These are phyloP conservation scores for Emmonsiellopsis sp. DNA, from an alignment of 2,329 filamentous ascomycete genomes.

Conservation along the genomic window DNA sequence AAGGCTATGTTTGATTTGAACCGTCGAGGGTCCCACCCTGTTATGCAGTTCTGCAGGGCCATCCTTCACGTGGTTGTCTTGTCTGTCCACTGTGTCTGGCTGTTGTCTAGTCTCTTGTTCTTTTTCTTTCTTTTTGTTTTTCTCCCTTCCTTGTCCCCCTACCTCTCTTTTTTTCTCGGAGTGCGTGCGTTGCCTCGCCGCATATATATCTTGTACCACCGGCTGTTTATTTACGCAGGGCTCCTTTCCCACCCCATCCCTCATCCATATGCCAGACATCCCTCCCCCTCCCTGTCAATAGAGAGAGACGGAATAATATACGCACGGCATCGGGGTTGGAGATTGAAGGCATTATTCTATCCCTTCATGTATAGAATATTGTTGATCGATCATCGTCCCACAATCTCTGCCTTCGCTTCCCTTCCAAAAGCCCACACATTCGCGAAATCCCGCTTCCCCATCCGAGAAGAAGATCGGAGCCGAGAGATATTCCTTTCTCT, in stretches of 20 bases:
- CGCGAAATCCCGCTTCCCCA: background rate
- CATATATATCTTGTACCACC: slow-evolving; percentile 2
- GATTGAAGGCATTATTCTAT: background rate
- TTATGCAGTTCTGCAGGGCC: background rate
- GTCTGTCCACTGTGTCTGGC: background rate
- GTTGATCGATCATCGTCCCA: background rate
- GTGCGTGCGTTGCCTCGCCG: background rate
- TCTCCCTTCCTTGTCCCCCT: background rate
- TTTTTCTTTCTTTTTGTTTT: background rate
- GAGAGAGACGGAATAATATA: background rate
- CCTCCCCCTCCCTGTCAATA: background rate
- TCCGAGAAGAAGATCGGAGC: background rate
- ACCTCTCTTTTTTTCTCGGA: background rate
- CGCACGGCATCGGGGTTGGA: background rate
- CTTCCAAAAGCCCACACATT: background rate
- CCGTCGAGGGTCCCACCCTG: background rate
- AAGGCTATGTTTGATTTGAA: background rate
- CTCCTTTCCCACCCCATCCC: background rate
- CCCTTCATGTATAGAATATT: slow-evolving; percentile 2
- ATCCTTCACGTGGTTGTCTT: background rate
- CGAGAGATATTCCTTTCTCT: slow-evolving; percentile 1
- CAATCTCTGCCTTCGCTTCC: background rate
- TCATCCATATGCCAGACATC: background rate
- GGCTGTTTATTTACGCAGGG: background rate
- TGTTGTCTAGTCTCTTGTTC: background rate